These are phyloP conservation scores for Oryza meyeriana DNA, from an alignment of 176 grass and related monocot genomes.

Conservation along the genomic window DNA sequence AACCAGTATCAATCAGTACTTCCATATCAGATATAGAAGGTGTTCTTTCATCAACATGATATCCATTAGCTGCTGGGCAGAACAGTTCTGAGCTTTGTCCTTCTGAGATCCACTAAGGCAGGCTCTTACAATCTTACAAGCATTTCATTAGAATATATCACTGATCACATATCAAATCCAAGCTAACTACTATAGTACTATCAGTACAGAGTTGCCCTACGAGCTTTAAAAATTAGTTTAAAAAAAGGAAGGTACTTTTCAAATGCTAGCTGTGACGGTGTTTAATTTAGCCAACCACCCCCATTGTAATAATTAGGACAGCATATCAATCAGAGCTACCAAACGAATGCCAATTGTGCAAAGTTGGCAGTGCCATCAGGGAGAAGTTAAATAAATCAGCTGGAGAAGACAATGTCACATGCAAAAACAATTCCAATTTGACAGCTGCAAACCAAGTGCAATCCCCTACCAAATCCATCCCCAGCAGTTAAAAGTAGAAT, in stretches of 20 bases:
- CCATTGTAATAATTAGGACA: slow-evolving; percentile 6
- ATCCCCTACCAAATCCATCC: slow-evolving; percentile 9
- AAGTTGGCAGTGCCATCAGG: slow-evolving; percentile 22
- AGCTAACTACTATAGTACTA: background rate
- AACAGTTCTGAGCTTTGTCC: background rate
- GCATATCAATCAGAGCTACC: slow-evolving; percentile 14
- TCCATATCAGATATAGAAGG: background rate
- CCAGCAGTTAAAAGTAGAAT: background rate
- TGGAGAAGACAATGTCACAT: slow-evolving; percentile 18
- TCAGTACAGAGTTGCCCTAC: background rate
- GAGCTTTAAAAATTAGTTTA: background rate
- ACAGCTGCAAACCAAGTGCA: background rate
- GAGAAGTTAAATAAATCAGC: slow-evolving; percentile 17
- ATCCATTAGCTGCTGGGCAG: background rate
- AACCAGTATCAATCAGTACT: background rate
- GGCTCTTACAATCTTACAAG: background rate
- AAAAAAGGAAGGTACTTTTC: background rate
- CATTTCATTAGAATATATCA: background rate
- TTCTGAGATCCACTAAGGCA: background rate
- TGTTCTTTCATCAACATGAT: background rate
- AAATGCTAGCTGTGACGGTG: background rate
- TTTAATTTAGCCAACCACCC: slow-evolving; percentile 31
- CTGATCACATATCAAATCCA: background rate
- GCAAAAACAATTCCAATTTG: slow-evolving; percentile 6
- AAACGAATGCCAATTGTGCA: slow-evolving; percentile 35